Base-by-base conservation (phyloP, 306 rosid species). In the Neltuma alba region DNA sequence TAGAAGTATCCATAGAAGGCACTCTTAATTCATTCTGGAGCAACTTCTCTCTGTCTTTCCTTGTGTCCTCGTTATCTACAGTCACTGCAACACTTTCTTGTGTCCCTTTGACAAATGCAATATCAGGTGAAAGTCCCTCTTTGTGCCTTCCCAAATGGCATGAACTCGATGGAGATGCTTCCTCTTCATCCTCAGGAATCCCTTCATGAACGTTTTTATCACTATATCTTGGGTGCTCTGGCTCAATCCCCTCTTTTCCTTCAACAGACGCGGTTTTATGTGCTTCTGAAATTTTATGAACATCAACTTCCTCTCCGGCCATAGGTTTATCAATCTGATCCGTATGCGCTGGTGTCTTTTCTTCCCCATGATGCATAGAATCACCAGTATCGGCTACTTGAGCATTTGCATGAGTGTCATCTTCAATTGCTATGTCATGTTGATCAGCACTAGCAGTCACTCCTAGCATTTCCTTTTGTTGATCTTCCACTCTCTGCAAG, bases 401-500 rank as follows among this genome's bases (percentile, higher is more conserved):
- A 74, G 80, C 38, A 75, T 58, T 62, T 44, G 37, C 70, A 8
- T 55, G 77, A 60, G 2, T 76, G 72, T 74, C 83, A 60, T 72
- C 65, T 34, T 83, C 81, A 64, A 63, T 47, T 68, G 67, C 87
- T 30, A 66, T 55, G 25, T 13, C 44, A 28, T 42, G 30, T 70
- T 40, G 80, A 80, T 31, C 79, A 63, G 21, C 40, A 52, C 70
- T 21, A 30, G 76, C 74, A 2, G 31, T 50, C 65, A 23, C 64
- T 28, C 65, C 37, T 20, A n/a, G 42, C 48, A 57, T 76, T 58
- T 74, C 80, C 1, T 34, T 65, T 20, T 34, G 72, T 20, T 70
- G 80, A 74, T 69, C 85, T 48, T 50, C 86, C 73, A 61, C 72
- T 14, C 27, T 65, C 45, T 40, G 84, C 62, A 63, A 45, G 74